Evolutionary conservation across 2,329 filamentous ascomycete species (phyloP).

Genomic region (Alternaria sp.): DNA sequence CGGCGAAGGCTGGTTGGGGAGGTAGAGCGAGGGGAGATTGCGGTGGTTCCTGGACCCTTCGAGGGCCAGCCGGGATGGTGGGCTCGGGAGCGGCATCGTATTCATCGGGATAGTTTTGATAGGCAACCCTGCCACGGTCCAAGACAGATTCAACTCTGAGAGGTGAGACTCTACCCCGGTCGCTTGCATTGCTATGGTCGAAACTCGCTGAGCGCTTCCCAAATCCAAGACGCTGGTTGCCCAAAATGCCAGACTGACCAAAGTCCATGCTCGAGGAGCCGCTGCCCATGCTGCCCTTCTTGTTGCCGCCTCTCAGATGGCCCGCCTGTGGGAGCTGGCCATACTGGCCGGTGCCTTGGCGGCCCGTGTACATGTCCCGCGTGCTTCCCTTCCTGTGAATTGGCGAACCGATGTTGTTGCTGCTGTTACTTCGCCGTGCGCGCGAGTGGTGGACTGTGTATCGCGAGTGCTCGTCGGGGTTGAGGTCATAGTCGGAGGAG

Average conservation of each 20-base stretch:
- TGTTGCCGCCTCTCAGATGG: conserved; percentile 54
- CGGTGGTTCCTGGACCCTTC: conserved; percentile 56
- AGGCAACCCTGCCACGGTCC: conserved; percentile 52
- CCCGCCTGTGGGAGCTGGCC: conserved; percentile 38
- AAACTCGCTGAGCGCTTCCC: conserved; percentile 74
- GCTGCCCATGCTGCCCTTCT: conserved; percentile 75
- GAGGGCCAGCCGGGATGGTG: conserved; percentile 80
- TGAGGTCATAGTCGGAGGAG: conserved; percentile 62
- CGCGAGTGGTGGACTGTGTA: conserved; percentile 53
- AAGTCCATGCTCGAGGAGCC: conserved; percentile 70
- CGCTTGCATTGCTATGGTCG: conserved; percentile 59
- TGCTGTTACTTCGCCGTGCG: conserved; percentile 79
- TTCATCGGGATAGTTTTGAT: conserved; percentile 60
- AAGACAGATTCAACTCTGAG: conserved; percentile 53
- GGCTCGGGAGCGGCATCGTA: conserved; percentile 87
- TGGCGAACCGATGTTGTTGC: conserved; percentile 65
- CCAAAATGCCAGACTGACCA: conserved; percentile 64
- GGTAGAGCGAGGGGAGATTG: conserved; percentile 50
- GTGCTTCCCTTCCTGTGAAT: conserved; percentile 42
- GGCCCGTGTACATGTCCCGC: conserved; percentile 40
- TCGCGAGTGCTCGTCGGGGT: conserved; percentile 46
- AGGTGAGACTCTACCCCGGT: conserved; percentile 27
- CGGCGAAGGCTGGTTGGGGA: conserved; percentile 47
- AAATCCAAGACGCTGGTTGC: conserved; percentile 63
- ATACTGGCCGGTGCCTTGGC: conserved; percentile 30